Percentiles rank a stretch among this genome's conserved stretches.
These are phyloP conservation scores for Beauveria caledonica DNA, from an alignment of 2,329 filamentous ascomycete species.

Conservation along the genomic window DNA sequence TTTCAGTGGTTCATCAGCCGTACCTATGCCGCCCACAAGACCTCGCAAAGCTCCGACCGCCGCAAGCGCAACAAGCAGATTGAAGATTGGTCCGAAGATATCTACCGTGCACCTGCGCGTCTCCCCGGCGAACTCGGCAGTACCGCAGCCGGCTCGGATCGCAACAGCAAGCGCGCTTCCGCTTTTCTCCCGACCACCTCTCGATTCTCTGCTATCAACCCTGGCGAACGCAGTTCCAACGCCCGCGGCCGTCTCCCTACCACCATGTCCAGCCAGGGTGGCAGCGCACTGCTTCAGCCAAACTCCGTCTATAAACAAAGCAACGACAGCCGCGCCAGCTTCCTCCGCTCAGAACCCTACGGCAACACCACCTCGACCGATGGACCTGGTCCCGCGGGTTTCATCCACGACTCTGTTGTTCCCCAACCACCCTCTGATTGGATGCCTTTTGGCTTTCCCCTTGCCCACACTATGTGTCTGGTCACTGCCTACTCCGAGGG, in stretches of 20 bases:
- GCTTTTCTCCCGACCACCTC: slow-evolving; percentile 87
- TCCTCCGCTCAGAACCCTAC: slow-evolving; percentile 53
- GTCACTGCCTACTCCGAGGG: slow-evolving; percentile 98
- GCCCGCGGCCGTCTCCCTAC: slow-evolving; percentile 64
- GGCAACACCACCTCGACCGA: slow-evolving; percentile 49
- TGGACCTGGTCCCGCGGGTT: slow-evolving; percentile 77
- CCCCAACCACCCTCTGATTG: slow-evolving; percentile 94
- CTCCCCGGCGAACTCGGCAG: slow-evolving; percentile 64
- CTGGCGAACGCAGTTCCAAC: slow-evolving; percentile 52
- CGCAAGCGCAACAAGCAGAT: slow-evolving; percentile 88
- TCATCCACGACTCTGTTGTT: slow-evolving; percentile 92
- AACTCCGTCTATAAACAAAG: slow-evolving; percentile 62
- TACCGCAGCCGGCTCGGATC: slow-evolving; percentile 56
- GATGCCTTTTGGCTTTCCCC: slow-evolving; percentile 92
- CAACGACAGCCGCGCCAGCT: slow-evolving; percentile 56
- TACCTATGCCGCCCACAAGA: slow-evolving; percentile 76
- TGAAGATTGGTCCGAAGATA: slow-evolving; percentile 96
- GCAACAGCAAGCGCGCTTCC: slow-evolving; percentile 71
- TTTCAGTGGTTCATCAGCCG: slow-evolving; percentile 97
- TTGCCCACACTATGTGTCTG: slow-evolving; percentile 88
- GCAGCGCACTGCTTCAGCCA: slow-evolving; percentile 63
- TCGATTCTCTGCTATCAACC: slow-evolving; percentile 86
- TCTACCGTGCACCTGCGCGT: slow-evolving; percentile 82
- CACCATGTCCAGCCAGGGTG: slow-evolving; percentile 78
- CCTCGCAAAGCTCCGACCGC: slow-evolving; percentile 70